phyloP scores from a whole-genome alignment of 768 basidiomycete genomes.

The Podaxis mareebaensis region DNA sequence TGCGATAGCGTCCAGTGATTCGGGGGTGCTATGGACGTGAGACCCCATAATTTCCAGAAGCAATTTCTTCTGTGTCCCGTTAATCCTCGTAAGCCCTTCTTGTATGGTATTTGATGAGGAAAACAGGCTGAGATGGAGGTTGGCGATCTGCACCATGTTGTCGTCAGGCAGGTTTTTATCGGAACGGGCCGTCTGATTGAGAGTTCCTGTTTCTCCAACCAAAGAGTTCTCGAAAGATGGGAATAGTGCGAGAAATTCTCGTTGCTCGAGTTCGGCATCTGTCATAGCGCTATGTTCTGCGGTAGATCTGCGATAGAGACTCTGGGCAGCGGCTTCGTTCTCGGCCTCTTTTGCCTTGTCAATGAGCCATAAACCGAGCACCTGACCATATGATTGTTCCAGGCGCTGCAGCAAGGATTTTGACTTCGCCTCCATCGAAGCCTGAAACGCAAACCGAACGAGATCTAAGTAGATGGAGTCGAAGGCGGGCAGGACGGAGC shows the following conservation, averaged over 20 bases:
- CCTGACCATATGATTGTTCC: constrained; percentile 62
- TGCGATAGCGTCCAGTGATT: constrained; percentile 43
- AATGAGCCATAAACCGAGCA: constrained; percentile 79
- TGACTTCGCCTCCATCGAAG: constrained; percentile 39
- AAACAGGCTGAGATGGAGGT: constrained; percentile 51
- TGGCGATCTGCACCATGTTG: constrained; percentile 41
- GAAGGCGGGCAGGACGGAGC: constrained; percentile 36
- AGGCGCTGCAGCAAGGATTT: constrained; percentile 35
- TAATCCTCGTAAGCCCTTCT: neutral
- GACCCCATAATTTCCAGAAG: constrained; percentile 3
- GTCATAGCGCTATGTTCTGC: constrained; percentile 52
- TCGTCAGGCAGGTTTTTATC: constrained; percentile 31
- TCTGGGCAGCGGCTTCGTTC: constrained; percentile 60
- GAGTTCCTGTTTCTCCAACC: constrained; percentile 25
- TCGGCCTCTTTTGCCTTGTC: constrained; percentile 73
- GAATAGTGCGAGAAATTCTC: constrained; percentile 83
- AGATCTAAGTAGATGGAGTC: constrained; percentile 48
- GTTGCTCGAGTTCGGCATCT: constrained; percentile 79
- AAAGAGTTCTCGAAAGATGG: constrained; percentile 75
- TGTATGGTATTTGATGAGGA: neutral
- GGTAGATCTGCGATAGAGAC: constrained; percentile 73
- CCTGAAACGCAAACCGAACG: constrained; percentile 46
- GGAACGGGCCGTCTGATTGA: constrained; percentile 17
- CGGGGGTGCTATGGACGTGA: constrained; percentile 27
- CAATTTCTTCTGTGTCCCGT: neutral